A percentile compares a stretch with the other conserved stretches of the same genome.
Evolutionary conservation across 2,329 filamentous ascomycete species (phyloP).

Genomic region (Ascochyta fabae): DNA sequence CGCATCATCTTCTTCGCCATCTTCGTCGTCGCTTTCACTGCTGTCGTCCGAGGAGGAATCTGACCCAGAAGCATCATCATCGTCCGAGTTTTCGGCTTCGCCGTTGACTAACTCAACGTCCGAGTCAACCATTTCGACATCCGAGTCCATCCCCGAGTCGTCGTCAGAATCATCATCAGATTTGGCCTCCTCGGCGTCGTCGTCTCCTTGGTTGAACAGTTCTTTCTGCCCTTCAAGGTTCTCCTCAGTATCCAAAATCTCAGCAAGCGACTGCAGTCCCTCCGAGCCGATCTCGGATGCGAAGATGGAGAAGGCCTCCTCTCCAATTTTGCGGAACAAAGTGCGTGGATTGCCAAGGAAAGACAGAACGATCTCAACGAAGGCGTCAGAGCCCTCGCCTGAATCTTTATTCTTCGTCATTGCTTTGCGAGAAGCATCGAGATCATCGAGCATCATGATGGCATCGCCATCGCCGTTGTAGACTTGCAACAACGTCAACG

Average conservation of each 20-base stretch:
- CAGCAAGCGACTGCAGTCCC: conserved; percentile 70
- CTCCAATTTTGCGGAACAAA: conserved; percentile 82
- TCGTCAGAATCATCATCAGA: conserved; percentile 57
- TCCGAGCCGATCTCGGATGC: conserved; percentile 74
- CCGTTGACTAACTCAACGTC: conserved; percentile 26
- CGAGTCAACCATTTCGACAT: conserved; percentile 53
- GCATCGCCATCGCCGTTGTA: conserved; percentile 91
- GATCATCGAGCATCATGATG: conserved; percentile 78
- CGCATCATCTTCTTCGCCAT: conserved; percentile 54
- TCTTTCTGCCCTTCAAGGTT: conserved; percentile 83
- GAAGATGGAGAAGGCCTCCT: conserved; percentile 87
- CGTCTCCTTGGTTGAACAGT: conserved; percentile 72
- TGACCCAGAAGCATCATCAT: conserved; percentile 31
- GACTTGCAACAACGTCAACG: conserved; percentile 83
- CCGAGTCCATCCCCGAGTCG: conserved; percentile 53
- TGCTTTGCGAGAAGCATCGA: conserved; percentile 76
- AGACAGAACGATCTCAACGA: conserved; percentile 87
- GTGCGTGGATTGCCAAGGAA: conserved; percentile 86
- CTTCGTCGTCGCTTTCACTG: conserved; percentile 32
- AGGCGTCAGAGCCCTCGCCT: conserved; percentile 47
- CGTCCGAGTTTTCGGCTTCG: conserved; percentile 34
- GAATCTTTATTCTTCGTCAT: conserved; percentile 54
- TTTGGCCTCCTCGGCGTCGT: conserved; percentile 48
- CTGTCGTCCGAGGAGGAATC: conserved; percentile 26
- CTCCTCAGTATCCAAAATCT: conserved; percentile 80